phyloP scores from a whole-genome alignment of 2,329 filamentous ascomycete genomes.

The Orbilia javanica region DNA sequence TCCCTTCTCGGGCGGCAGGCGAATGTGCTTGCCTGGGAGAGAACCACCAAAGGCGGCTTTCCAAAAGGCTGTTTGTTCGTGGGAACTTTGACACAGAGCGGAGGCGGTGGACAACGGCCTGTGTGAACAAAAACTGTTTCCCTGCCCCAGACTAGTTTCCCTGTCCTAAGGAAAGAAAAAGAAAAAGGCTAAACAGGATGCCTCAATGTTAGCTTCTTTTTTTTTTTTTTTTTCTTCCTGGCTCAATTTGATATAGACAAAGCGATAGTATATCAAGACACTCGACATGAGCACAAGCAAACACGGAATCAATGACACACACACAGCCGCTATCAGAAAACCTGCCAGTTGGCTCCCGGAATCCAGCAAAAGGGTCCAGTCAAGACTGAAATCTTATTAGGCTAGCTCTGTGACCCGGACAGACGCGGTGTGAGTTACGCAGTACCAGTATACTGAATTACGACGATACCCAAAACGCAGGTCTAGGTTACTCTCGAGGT shows the following conservation, averaged over 20 bases:
- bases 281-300: slow-evolving; percentile 26
- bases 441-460: slow-evolving; percentile 49
- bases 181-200: slow-evolving; percentile 3
- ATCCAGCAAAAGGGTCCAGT: slow-evolving; percentile 21
- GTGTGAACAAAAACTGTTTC: neutral
- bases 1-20: neutral
- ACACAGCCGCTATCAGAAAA: slow-evolving; percentile 43
- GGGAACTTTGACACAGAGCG: neutral
- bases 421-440: slow-evolving; percentile 57
- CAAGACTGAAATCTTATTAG: slow-evolving; percentile 22
- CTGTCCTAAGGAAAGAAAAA: slow-evolving; percentile 12
- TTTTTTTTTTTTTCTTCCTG: slow-evolving; percentile 38
- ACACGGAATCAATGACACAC: slow-evolving; percentile 53
- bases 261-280: slow-evolving; percentile 45
- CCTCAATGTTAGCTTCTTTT: slow-evolving; percentile 29
- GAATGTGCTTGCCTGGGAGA: neutral
- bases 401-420: slow-evolving; percentile 31
- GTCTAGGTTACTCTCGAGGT: slow-evolving; percentile 49
- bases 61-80: slow-evolving; percentile 37
- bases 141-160: too few species aligned
- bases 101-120: neutral
- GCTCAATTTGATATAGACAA: slow-evolving; percentile 54
- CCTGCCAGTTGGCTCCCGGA: slow-evolving; percentile 46
- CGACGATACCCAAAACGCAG: slow-evolving; percentile 58
- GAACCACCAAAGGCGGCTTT: slow-evolving; percentile 49